Evolutionary conservation across 1,284 basidiomycete genomes (phyloP), one percentile per base, ranked within the genome.

Genomic region (Cutaneotrichosporon sp.): DNA sequence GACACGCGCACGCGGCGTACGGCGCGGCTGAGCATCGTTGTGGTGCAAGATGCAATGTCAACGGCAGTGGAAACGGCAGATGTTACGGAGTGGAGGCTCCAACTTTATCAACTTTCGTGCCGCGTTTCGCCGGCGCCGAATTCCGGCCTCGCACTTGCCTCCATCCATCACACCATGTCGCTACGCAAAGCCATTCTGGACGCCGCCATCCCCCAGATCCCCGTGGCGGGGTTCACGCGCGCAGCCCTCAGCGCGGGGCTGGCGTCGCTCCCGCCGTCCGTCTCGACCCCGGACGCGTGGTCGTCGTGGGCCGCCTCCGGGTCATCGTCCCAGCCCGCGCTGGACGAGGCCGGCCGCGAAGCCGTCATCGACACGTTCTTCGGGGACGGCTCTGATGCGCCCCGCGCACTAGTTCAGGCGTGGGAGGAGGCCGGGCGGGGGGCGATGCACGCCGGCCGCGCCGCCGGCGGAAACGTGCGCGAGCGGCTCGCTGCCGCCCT

Each of bases 301-400:
- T n/a, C 48, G 27, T 33, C 42, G 38, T 17, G 35, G 47, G 11
- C 42, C 7, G 37, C 46, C 19, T 43, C 42, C 24, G 9, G 10
- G 29, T 31, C 29, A 7, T 16, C 25, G 11, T 44, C 27, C 14
- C 42, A 14, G 12, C 42, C n/a, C n/a, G 42, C n/a, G n/a, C 5
- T 14, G 10, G 43, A 45, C 29, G 24, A 34, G 11, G 43, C 29
- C 19, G 43, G 22, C 17, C 33, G 37, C 25, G 57, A 61, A 9
- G 38, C 50, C 16, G 61, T 66, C 8, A 46, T 71, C 41, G 70
- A 73, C 51, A 67, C 65, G 7, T 19, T 73, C 35, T 70, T 73
- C 44, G 69, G 69, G 4, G 55, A 47, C 2, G 45, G 20, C 3
- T 39, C 37, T 7, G 25, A 19, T n/a, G 58, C 62, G 9, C 45